Base-by-base conservation (phyloP, 78 protist species). In the Dictyostelium capitatum region DNA sequence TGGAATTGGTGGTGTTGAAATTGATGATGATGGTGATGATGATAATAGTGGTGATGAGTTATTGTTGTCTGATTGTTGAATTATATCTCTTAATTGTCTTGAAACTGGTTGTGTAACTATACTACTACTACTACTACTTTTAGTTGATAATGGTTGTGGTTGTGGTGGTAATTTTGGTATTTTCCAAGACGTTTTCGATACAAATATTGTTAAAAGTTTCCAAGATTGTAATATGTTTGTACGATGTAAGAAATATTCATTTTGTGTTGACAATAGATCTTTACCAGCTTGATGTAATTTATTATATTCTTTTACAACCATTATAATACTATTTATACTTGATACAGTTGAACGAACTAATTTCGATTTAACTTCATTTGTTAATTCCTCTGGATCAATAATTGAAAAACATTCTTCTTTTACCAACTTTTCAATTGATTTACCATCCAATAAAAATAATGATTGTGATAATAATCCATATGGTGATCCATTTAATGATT, bases 201-300 rank as follows among this genome's bases (percentile, higher is more conserved):
- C 23, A 3, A 65, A 77, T 4, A 87, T 15, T 0, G 70, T 77
- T 30, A 87, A 10, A 1, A 43, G 14, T n/a, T 87, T 74, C 83
- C 93, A 87, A 5, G 80, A 51, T 32, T 64, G 79, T 4, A 87
- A 8, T 1, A 87, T 56, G 17, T 87, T 73, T 17, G 67, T 87
- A 57, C 93, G 23, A 20, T 77, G 77, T n/a, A 20, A 5, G 15
- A 14, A 78, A 47, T 77, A 87, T 64, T 87, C 93, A 28, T 77
- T 77, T 30, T 87, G 81, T 3, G 50, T 19, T 3, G 69, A 32
- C n/a, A 50, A 25, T 14, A 87, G n/a, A 4, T 77, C 57, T 67
- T 67, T 67, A 46, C 93, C 93, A 32, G 46, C 65, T 19, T 56
- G 51, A 17, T 50, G 65, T 11, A 46, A 37, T 46, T 54, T 62